Percentiles rank a stretch among this genome's conserved stretches.
Conservation (phyloP, 495 filamentous ascomycete species). For the Tuber microsphaerosporum region DNA sequence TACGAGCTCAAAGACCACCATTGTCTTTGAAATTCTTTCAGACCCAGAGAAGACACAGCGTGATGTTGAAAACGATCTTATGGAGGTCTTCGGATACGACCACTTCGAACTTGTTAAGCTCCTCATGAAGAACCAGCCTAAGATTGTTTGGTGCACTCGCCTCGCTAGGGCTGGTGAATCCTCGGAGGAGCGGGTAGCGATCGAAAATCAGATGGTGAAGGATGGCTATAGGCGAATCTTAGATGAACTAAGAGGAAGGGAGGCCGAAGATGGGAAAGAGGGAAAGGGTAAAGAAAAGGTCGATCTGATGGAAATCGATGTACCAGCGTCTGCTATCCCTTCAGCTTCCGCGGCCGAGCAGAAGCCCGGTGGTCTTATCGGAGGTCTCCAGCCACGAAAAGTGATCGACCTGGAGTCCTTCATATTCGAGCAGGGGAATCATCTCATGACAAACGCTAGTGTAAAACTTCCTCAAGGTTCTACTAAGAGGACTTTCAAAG, state of each 20-base stretch:
- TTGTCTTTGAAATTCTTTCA: slow-evolving; percentile 73
- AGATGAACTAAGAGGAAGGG: slow-evolving; percentile 68
- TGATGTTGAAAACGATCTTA: slow-evolving; percentile 95
- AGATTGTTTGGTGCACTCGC: slow-evolving; percentile 89
- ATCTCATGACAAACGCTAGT: slow-evolving; percentile 95
- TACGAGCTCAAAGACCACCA: slow-evolving; percentile 78
- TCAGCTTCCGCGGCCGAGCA: slow-evolving; percentile 46
- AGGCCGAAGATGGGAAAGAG: slow-evolving; percentile 55
- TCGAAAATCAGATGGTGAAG: slow-evolving; percentile 84
- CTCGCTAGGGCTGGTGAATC: slow-evolving; percentile 79
- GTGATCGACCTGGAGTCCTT: slow-evolving; percentile 92
- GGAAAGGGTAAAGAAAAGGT: slow-evolving; percentile 74
- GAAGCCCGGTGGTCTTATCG: slow-evolving; percentile 61
- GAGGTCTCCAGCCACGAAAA: slow-evolving; percentile 80
- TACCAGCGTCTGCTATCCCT: slow-evolving; percentile 49
- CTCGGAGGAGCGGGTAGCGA: slow-evolving; percentile 62
- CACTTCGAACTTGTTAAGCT: slow-evolving; percentile 87
- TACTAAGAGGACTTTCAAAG: slow-evolving; percentile 89
- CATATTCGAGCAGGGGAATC: slow-evolving; percentile 94
- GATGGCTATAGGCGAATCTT: slow-evolving; percentile 80
- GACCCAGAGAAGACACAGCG: slow-evolving; percentile 77
- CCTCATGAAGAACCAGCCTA: slow-evolving; percentile 83
- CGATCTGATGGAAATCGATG: slow-evolving; percentile 84
- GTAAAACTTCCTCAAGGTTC: slow-evolving; percentile 93
- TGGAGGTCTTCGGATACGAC: slow-evolving; percentile 97